Base-by-base conservation (phyloP, 768 basidiomycete species). In the Mycena galericulata region DNA sequence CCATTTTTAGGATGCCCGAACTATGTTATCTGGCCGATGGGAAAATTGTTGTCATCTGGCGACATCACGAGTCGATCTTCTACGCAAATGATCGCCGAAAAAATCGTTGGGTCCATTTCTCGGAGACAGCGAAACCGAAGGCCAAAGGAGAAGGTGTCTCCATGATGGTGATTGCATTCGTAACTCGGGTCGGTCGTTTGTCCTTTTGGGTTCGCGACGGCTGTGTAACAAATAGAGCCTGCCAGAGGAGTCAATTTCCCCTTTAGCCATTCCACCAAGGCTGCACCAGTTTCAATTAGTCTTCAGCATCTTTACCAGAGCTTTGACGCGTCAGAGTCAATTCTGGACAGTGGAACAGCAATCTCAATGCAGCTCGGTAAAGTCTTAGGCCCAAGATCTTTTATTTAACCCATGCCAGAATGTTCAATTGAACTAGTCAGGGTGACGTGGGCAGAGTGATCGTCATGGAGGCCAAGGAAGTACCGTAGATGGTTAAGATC, bases 401-500 rank as follows among this genome's bases (percentile, higher is more conserved):
- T 63, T 53, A n/a, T n/a, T n/a, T n/a, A n/a, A n/a, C 32, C 41
- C 7, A 2, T 22, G 20, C 18, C 29, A 8, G 50, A 17, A 9
- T 54, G 38, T n/a, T 45, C 40, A 20, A 63, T 55, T 11, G 63
- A 57, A 36, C 55, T 58, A 17, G 34, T 40, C 1, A 65, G 24
- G 15, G 53, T 43, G 32, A 30, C 53, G 6, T 54, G 30, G 10
- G 54, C 63, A 43, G 30, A 56, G 34, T 49, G 53, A 10, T n/a
- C 14, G 10, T 41, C 29, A 18, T 55, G 8, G 6, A 65, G 70
- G 14, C 17, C 29, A n/a, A 73, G 26, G 17, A 75, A 24, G 38
- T 75, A 75, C 4, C n/a, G 26, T 2, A 74, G 63, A 55, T 74
- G 75, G 14, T 62, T 57, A 3, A 79, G 59, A 15, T 72, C 68